Base-by-base conservation (phyloP, 2,329 filamentous ascomycete genomes). In the Aspergillus sp. region DNA sequence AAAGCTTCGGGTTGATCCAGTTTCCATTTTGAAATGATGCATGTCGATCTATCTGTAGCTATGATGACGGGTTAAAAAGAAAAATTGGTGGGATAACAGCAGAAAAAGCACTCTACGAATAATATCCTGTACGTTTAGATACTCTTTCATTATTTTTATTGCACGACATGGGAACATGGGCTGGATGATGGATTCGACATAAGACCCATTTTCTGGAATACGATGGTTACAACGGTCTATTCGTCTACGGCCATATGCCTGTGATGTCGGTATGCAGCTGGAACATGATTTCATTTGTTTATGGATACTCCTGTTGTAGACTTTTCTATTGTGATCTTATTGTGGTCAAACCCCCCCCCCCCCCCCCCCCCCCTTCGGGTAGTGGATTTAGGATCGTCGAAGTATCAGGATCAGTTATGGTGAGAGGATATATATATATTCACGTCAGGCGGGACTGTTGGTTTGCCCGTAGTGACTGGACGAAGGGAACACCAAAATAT, bases 71-170 rank as follows among this genome's bases (percentile, higher is more conserved):
- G 7, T 37, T 30, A 48, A 51, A 51, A 53, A 48, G 46, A 49
- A 52, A 59, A 53, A 59, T 48, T 53, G 49, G 53, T 59, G 57
- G 50, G 50, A 55, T 52, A 53, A 51, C 46, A 51, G 48, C 52
- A 53, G 54, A 46, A 57, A 60, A 61, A 30, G 25, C 25, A 65
- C 64, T 60, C 53, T 58, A 58, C 63, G 64, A 66, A 63, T 66
- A 60, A 66, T 66, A 67, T 66, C 63, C 64, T 67, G 64, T 67
- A 67, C 62, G 63, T 66, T 65, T 67, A 67, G 63, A 66, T 64
- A 61, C 59, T 63, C 64, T 60, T 39, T 39, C 10, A 19, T 20
- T 39, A 9, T 39, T 39, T 39, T 39, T 20, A 19, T 19, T 58
- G 61, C 60, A 56, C 56, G 59, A 50, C 52, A 57, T 48, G 57